Base-by-base conservation (phyloP, 495 filamentous ascomycete species). In the Penicillium bovifimosum region DNA sequence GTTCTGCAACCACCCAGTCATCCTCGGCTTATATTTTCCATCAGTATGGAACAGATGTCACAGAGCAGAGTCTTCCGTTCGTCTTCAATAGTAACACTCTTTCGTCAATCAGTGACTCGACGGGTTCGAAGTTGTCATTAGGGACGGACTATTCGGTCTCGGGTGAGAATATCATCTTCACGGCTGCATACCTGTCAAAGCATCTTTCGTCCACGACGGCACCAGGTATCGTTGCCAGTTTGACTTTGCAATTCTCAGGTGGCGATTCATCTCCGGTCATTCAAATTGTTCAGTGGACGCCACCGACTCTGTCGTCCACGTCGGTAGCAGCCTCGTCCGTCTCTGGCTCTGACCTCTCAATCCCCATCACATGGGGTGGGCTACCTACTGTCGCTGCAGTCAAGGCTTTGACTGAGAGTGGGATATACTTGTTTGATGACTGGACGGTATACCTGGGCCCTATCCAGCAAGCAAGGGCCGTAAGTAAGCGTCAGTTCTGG, bases 361-460 rank as follows among this genome's bases (percentile, higher is more conserved):
- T 82, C 52, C 80, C 80, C 0, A 63, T 84, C 20, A 72, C 68
- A 6, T 82, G 74, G 71, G 72, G 72, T 14, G 80, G 80, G 0
- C 49, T 80, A 5, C 49, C 66, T 2, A 62, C 66, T 14, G 55
- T 77, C 0, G 80, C 80, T 1, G 71, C 81, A 11, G 73, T 83
- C 0, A 78, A 80, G 62, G 79, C 78, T n/a, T 29, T 77, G 3
- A 70, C 65, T n/a, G 58, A 53, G 3, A 76, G 76, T 52, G 76
- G 78, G 1, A 65, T 55, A 16, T 78, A 73, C 50, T 56, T 85
- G 28, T 69, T 78, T 13, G 82, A 85, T 57, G 70, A 74, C 29
- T 86, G 79, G 79, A 85, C 81, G 0, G 53, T 70, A 50, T 84
- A 67, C 13, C 61, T 83, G 8, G 78, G 80, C 1, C 69, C 74